These are phyloP conservation scores for Cercospora sojina DNA, from an alignment of 2,329 filamentous ascomycete genomes.

Conservation along the genomic window DNA sequence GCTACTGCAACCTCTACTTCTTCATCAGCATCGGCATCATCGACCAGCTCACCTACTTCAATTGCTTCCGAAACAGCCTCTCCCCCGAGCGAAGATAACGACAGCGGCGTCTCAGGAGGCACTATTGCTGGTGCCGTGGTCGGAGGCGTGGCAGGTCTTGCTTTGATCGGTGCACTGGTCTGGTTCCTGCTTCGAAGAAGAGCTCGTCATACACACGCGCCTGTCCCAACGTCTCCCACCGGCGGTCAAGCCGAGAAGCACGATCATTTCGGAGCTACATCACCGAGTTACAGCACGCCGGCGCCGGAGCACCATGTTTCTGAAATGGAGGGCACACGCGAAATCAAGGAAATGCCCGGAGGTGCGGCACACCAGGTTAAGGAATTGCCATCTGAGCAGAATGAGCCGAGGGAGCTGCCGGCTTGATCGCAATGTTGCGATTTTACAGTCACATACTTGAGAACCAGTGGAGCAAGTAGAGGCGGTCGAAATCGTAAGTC, in stretches of 20 bases:
- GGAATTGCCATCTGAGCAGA: conserved; percentile 11
- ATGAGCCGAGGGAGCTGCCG: conserved; percentile 9
- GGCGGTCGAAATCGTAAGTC: neutral
- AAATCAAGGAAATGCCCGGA: conserved; percentile 13
- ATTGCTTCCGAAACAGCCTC: neutral
- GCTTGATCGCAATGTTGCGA: neutral
- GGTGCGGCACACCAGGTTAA: neutral
- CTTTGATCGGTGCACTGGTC: conserved; percentile 13
- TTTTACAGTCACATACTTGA: neutral
- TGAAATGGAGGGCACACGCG: conserved; percentile 13
- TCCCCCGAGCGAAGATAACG: neutral
- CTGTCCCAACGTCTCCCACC: neutral
- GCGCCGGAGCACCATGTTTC: conserved; percentile 13
- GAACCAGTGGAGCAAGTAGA: neutral
- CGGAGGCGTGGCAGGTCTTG: conserved; percentile 33
- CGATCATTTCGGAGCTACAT: conserved; percentile 1
- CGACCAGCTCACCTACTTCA: neutral
- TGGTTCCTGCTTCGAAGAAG: conserved; percentile 22
- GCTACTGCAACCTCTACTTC: conserved; percentile 5
- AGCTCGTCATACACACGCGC: neutral
- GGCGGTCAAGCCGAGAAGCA: conserved; percentile 2
- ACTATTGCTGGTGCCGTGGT: conserved; percentile 41
- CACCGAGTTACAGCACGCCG: neutral
- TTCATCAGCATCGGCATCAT: neutral
- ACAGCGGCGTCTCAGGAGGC: conserved; percentile 20